phyloP scores from a whole-genome alignment of 345 rosid species.

The Iberis pinnata region DNA sequence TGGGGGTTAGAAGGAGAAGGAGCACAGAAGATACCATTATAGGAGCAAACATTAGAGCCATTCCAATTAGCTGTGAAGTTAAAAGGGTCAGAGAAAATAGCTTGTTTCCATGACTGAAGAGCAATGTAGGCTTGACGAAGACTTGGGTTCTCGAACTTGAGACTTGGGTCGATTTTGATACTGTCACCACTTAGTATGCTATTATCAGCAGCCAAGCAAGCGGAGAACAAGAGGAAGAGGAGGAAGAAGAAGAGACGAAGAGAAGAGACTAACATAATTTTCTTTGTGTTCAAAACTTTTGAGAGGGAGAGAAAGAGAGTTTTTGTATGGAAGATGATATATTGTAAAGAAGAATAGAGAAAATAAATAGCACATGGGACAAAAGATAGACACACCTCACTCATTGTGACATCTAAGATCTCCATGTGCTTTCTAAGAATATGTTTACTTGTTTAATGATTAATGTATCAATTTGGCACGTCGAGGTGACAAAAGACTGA shows the following conservation, averaged over 20 bases:
- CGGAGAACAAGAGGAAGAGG: constrained; percentile 16
- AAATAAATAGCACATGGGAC: too few species aligned
- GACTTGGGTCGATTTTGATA: constrained; percentile 49
- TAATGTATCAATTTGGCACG: constrained; percentile 25
- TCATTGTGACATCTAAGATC: constrained; percentile 27
- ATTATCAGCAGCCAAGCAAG: constrained; percentile 19
- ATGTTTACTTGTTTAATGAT: neutral
- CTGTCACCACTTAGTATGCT: too few species aligned
- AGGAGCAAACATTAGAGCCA: constrained; percentile 60
- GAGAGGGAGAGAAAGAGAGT: too few species aligned
- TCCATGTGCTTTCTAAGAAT: constrained; percentile 31
- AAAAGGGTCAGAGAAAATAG: constrained; percentile 73
- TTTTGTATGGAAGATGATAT: too few species aligned
- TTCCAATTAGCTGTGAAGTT: constrained; percentile 57
- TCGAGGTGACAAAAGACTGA: constrained; percentile 25
- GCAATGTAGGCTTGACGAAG: constrained; percentile 65
- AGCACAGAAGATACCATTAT: constrained; percentile 58
- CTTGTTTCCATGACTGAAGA: constrained; percentile 81
- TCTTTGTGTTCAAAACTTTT: too few species aligned
- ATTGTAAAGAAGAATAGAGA: too few species aligned
- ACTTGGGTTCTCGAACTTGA: constrained; percentile 53
- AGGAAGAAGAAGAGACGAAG: constrained; percentile 23
- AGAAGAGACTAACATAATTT: too few species aligned
- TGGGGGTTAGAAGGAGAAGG: constrained; percentile 45
- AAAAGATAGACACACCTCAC: too few species aligned